Evolutionary conservation across 2,329 filamentous ascomycete genomes (phyloP).

Genomic region (Phialophora expanda): DNA sequence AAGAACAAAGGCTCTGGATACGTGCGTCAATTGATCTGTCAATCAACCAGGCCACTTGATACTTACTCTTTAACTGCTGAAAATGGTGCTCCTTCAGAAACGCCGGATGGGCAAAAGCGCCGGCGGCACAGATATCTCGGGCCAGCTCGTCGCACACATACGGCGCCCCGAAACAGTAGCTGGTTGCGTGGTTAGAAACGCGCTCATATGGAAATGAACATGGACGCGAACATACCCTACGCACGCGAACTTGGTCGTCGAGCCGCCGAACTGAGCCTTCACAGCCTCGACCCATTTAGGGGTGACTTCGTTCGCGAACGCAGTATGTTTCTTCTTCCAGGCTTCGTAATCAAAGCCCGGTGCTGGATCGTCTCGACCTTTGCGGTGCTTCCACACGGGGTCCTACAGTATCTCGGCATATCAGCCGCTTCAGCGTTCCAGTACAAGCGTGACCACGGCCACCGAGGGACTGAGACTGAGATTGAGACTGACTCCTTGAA

Average conservation of each 20-base stretch:
- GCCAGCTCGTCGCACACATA: constrained; percentile 54
- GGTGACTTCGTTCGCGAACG: constrained; percentile 52
- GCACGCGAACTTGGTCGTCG: constrained; percentile 34
- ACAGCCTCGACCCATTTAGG: constrained; percentile 53
- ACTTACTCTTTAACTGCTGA: constrained; percentile 42
- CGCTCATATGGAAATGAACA: not conserved
- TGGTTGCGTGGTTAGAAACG: constrained; percentile 9
- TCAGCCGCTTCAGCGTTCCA: not conserved
- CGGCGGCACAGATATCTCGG: constrained; percentile 46
- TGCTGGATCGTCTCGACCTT: constrained; percentile 42
- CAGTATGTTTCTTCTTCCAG: constrained; percentile 55
- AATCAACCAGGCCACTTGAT: not conserved
- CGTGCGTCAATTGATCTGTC: constrained; percentile 1
- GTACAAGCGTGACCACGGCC: not conserved
- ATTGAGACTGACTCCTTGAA: constrained; percentile 47
- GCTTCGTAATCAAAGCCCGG: constrained; percentile 55
- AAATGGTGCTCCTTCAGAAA: constrained; percentile 58
- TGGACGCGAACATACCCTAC: constrained; percentile 26
- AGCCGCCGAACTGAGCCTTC: constrained; percentile 45
- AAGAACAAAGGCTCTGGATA: constrained; percentile 29
- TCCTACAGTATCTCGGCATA: constrained; percentile 43
- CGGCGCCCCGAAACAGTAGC: constrained; percentile 46
- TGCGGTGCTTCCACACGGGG: constrained; percentile 51
- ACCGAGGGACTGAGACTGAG: not conserved
- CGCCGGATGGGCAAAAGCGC: constrained; percentile 59